Conservation (phyloP, 1,284 basidiomycete genomes). For the Moesziomyces antarcticus region DNA sequence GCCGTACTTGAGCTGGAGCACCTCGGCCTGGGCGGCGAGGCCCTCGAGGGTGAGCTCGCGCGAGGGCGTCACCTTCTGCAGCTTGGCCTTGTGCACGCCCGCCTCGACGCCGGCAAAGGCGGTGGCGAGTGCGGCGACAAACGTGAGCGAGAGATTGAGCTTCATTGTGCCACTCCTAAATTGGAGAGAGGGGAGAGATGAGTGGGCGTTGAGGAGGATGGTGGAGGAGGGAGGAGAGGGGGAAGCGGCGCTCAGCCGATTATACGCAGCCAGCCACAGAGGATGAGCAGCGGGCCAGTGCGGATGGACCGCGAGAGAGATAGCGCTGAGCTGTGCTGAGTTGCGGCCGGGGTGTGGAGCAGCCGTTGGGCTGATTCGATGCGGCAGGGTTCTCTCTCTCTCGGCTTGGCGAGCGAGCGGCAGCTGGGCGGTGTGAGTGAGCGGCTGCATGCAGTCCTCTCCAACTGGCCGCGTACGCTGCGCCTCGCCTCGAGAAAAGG, state of each 20-base stretch:
- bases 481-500: too few species aligned
- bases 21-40: conserved; percentile 75
- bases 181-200: neutral
- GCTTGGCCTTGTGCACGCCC: conserved; percentile 62
- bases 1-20: conserved; percentile 64
- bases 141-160: conserved; percentile 72
- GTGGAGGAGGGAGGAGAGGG: conserved; percentile 74
- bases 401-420: too few species aligned
- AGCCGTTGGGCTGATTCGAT: too few species aligned
- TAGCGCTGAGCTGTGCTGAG: too few species aligned
- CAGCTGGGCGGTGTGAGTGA: too few species aligned
- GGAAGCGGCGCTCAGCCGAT: neutral
- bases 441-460: too few species aligned
- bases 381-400: too few species aligned
- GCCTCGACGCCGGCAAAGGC: conserved; percentile 70
- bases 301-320: too few species aligned
- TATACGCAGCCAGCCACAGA: conserved; percentile 14
- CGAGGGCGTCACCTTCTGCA: conserved; percentile 75
- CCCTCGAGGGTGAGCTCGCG: conserved; percentile 76
- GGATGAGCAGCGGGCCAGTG: too few species aligned
- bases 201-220: conserved; percentile 64
- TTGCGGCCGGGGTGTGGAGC: too few species aligned
- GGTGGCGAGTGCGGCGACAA: conserved; percentile 72
- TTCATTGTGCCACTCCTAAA: conserved; percentile 46
- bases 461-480: too few species aligned